Conservation (phyloP, 768 basidiomycete genomes). For the Chalciporus piperatus region DNA sequence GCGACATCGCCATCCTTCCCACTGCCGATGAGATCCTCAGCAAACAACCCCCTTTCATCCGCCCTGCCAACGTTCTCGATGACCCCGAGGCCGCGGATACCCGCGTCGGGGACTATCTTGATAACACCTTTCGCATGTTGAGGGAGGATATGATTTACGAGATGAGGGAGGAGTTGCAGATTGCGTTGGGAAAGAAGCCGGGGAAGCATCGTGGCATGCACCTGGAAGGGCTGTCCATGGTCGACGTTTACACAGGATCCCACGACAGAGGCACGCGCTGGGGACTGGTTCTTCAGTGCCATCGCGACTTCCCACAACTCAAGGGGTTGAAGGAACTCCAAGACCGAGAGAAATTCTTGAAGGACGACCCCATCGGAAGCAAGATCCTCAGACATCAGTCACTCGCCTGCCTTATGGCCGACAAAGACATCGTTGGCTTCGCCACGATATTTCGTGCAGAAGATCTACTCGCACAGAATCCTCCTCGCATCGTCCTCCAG, state of each 20-base stretch:
- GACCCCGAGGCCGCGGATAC: constrained; percentile 38
- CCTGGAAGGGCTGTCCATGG: constrained; percentile 37
- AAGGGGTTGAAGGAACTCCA: constrained; percentile 23
- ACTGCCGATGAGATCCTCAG: constrained; percentile 59
- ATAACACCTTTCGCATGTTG: constrained; percentile 64
- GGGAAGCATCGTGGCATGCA: constrained; percentile 39
- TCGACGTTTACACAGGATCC: constrained; percentile 37
- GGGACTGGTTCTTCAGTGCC: constrained; percentile 41
- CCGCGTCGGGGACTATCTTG: constrained; percentile 50
- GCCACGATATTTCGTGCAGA: constrained; percentile 55
- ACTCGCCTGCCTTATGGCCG: constrained; percentile 50
- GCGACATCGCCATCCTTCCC: constrained; percentile 59
- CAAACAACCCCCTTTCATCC: constrained; percentile 48
- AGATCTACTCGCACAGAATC: constrained; percentile 43
- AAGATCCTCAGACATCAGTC: constrained; percentile 55
- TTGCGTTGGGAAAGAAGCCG: constrained; percentile 40
- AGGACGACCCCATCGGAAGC: constrained; percentile 31
- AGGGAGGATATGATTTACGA: constrained; percentile 65
- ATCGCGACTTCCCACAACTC: constrained; percentile 37
- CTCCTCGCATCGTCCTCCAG: constrained; percentile 53
- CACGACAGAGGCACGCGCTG: constrained; percentile 34
- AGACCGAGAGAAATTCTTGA: constrained; percentile 39
- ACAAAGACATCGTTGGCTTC: constrained; percentile 49
- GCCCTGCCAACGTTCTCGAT: constrained; percentile 43
- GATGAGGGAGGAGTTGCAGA: constrained; percentile 55